phyloP scores from a whole-genome alignment of 345 rosid genomes.

The Noccaea caerulescens region DNA sequence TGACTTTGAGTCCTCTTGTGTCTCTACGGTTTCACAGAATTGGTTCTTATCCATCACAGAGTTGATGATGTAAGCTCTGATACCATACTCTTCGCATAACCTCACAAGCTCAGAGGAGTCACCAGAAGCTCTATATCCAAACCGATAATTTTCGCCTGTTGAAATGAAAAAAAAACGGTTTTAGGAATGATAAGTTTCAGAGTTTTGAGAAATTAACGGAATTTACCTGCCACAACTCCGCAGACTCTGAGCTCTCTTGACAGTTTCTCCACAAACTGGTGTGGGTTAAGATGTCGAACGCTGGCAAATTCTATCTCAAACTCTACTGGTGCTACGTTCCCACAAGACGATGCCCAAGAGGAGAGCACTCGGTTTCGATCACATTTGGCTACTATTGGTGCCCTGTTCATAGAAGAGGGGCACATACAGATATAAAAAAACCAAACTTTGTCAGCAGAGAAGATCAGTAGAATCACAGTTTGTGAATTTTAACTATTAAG shows the following conservation, averaged over 20 bases:
- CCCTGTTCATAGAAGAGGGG: slow-evolving; percentile 43
- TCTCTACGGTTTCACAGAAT: slow-evolving; percentile 42
- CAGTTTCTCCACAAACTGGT: slow-evolving; percentile 83
- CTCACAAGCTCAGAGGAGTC: slow-evolving; percentile 67
- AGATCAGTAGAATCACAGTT: slow-evolving; percentile 39
- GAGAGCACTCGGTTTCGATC: slow-evolving; percentile 74
- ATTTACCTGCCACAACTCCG: slow-evolving; percentile 82
- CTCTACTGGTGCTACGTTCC: slow-evolving; percentile 61
- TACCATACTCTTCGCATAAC: slow-evolving; percentile 64
- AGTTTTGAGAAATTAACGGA: not conserved
- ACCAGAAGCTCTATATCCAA: slow-evolving; percentile 84
- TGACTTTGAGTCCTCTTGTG: slow-evolving; percentile 34
- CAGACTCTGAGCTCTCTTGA: slow-evolving; percentile 65
- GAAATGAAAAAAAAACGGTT: not conserved
- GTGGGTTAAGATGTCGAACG: slow-evolving; percentile 76
- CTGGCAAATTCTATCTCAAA: slow-evolving; percentile 64
- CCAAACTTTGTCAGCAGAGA: not conserved
- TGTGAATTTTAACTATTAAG: slow-evolving; percentile 21
- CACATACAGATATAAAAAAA: not conserved
- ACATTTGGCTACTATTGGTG: slow-evolving; percentile 79
- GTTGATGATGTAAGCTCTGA: slow-evolving; percentile 62
- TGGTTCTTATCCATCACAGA: slow-evolving; percentile 85
- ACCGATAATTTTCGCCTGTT: slow-evolving; percentile 82
- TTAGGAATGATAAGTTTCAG: not conserved
- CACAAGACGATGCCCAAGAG: slow-evolving; percentile 73